Evolutionary conservation across 768 basidiomycete species (phyloP), one percentile per base, ranked within the genome.

Genomic region (Imleria badia): DNA sequence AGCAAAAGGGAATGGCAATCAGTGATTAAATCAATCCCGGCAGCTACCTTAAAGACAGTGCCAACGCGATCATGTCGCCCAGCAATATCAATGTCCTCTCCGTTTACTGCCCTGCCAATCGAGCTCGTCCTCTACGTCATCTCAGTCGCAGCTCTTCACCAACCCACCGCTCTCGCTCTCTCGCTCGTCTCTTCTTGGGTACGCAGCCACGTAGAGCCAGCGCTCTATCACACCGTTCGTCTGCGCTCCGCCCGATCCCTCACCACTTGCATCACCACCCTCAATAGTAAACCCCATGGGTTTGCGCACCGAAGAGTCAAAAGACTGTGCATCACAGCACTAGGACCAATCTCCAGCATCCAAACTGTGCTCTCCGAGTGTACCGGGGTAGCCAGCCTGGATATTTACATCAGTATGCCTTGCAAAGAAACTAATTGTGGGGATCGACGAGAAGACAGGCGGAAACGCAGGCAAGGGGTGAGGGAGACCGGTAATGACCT

Each of bases 101-200:
- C 54, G 4, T 55, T 57, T n/a, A 20, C 48, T 19, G 3, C 39
- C 35, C 58, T 75, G 23, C 75, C 73, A 7, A 45, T 60, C 43
- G 75, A 76, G 54, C 36, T 52, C 41, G 42, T 76, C 17, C 66
- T 70, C 22, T 62, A 67, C 46, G 61, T 77, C 52, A 58, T 76
- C 62, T 70, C 72, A 45, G 66, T 72, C 46, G 75, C 73, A 31
- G 73, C 75, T 14, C 14, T 22, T 14, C 48, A 39, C 30, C 43
- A 51, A 17, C 43, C 48, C 5, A 51, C 41, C 13, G 54, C 54
- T 2, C 42, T 55, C 12, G 42, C 30, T 0, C 49, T 39, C 30
- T 33, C 41, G n/a, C 30, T 55, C 17, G 48, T 51, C 19, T 45
- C 48, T 38, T 55, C 43, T 23, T 45, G 43, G 49, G 43, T 34